phyloP scores from a whole-genome alignment of 2,329 filamentous ascomycete species.

The Stromatinia cepivora region DNA sequence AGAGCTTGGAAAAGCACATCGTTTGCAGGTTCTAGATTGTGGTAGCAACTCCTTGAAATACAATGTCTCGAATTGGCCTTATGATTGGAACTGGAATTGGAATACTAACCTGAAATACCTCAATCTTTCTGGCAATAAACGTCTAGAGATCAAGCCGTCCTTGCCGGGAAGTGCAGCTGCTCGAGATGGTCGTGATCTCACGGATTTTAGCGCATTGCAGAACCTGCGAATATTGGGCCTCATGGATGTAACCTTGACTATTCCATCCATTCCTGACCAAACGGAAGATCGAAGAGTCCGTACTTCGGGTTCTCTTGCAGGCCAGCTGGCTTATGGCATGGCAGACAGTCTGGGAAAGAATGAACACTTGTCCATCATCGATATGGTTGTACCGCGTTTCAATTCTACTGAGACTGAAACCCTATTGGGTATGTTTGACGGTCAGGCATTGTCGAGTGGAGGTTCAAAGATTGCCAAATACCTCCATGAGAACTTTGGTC shows the following conservation, averaged over 20 bases:
- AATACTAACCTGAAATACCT: conserved; percentile 94
- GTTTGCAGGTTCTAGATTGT: conserved; percentile 87
- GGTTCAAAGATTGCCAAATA: conserved; percentile 97
- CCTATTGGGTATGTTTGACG: conserved; percentile 92
- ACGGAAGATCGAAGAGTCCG: conserved; percentile 92
- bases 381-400: conserved; percentile 91
- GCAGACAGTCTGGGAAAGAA: conserved; percentile 90
- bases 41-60: conserved; percentile 96
- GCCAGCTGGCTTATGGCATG: conserved; percentile 93
- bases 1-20: conserved; percentile 90
- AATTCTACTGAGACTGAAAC: conserved; percentile 88
- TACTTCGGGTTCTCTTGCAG: conserved; percentile 93
- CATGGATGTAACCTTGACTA: conserved; percentile 97
- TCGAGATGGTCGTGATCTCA: conserved; percentile 69
- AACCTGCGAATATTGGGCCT: conserved; percentile 87
- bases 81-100: conserved; percentile 99
- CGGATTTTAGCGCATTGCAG: conserved; percentile 82
- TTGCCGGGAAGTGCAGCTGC: conserved; percentile 69
- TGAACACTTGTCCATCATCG: conserved; percentile 92
- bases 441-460: conserved; percentile 81
- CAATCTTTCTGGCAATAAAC: conserved; percentile 95
- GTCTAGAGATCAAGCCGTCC: conserved; percentile 83
- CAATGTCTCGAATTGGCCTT: conserved; percentile 98
- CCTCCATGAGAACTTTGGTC: conserved; percentile 91
- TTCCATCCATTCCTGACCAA: conserved; percentile 90